phyloP scores from a whole-genome alignment of 139 green algal species.

The Marvania coccoides region DNA sequence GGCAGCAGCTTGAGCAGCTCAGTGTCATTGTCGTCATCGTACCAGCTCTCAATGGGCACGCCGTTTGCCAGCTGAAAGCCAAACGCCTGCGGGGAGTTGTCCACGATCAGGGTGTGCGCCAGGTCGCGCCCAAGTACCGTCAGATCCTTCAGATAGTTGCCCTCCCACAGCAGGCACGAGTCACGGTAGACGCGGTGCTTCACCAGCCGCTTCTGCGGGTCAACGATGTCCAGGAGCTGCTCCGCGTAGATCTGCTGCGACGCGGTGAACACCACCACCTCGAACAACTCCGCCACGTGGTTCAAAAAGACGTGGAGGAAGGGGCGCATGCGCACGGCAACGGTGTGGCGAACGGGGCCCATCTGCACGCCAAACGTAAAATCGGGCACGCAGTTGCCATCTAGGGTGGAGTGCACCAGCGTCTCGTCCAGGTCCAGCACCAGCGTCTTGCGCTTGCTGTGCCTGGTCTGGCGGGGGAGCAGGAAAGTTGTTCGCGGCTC shows the following conservation, averaged over 20 bases:
- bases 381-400: constrained; percentile 46
- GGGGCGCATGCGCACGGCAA: constrained; percentile 62
- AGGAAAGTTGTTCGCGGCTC: constrained; percentile 26
- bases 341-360: constrained; percentile 61
- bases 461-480: constrained; percentile 36
- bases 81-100: constrained; percentile 70
- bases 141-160: constrained; percentile 88
- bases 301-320: constrained; percentile 64
- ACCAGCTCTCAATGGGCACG: constrained; percentile 92
- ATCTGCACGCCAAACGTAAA: constrained; percentile 72
- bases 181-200: constrained; percentile 89
- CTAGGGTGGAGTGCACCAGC: constrained; percentile 83
- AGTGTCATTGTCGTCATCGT: constrained; percentile 75
- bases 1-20: constrained; percentile 81
- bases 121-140: constrained; percentile 85
- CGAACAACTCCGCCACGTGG: constrained; percentile 55
- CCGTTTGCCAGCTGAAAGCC: constrained; percentile 87
- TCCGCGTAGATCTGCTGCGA: constrained; percentile 70
- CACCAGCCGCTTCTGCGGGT: constrained; percentile 62
- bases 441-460: constrained; percentile 49
- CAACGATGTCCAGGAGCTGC: constrained; percentile 72
- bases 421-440: constrained; percentile 97
- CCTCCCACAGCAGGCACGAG: constrained; percentile 83
- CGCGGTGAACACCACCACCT: constrained; percentile 80
- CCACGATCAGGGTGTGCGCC: constrained; percentile 77